Percentiles rank a stretch among this genome's conserved stretches.
Conservation (phyloP, 176 grass and related monocot genomes). For the Poa pratensis region DNA sequence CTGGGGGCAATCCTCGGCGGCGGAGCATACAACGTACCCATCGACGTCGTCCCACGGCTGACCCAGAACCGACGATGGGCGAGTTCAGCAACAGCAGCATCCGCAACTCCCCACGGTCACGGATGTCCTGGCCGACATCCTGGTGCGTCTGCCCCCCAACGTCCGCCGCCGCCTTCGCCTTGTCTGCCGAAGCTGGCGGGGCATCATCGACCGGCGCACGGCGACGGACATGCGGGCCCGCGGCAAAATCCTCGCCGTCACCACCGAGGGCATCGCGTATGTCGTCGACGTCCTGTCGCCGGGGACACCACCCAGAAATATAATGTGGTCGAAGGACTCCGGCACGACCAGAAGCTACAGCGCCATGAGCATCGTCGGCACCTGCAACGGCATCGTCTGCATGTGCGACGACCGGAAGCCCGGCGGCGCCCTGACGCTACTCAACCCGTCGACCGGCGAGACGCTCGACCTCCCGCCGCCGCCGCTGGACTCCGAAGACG, state of each 20-base stretch:
- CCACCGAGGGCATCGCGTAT: not conserved
- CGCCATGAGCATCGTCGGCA: conserved; percentile 3
- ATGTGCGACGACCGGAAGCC: not conserved
- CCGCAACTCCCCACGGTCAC: not conserved
- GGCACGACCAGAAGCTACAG: not conserved
- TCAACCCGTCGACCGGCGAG: conserved; percentile 8
- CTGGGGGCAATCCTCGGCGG: no score
- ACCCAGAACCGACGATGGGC: not conserved
- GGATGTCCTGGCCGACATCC: not conserved
- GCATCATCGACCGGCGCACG: conserved; percentile 2
- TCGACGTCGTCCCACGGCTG: no score
- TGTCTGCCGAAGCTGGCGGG: conserved; percentile 30
- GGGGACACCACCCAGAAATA: not conserved
- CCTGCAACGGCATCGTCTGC: not conserved
- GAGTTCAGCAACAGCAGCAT: not conserved
- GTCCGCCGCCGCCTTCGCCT: not conserved
- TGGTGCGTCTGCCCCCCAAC: not conserved
- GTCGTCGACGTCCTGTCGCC: not conserved
- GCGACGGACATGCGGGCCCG: not conserved
- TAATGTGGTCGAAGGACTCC: not conserved
- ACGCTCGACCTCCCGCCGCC: not conserved
- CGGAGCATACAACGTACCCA: no score
- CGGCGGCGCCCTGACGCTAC: not conserved
- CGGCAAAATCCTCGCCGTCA: not conserved
- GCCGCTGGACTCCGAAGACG: not conserved